Evolutionary conservation across 176 grass and related monocot species (phyloP).

Genomic region (Phoenix dactylifera): DNA sequence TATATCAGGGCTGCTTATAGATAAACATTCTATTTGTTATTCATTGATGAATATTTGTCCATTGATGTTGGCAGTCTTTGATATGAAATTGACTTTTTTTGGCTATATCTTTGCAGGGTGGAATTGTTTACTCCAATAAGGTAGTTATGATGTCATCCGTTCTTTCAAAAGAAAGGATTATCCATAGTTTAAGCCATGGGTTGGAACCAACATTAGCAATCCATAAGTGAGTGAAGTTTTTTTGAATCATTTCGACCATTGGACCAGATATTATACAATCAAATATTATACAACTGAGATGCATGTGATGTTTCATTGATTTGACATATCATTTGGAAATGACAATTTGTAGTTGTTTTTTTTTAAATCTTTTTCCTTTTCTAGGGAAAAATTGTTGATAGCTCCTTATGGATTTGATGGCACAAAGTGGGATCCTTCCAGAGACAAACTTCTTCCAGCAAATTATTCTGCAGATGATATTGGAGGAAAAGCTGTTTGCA

Average conservation of each 20-base stretch:
- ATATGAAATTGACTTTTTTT: slow-evolving; percentile 1
- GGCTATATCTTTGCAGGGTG: slow-evolving; percentile 40
- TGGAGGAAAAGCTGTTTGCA: slow-evolving; percentile 40
- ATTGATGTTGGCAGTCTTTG: no score
- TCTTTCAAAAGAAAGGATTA: slow-evolving; percentile 27
- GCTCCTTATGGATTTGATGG: slow-evolving; percentile 38
- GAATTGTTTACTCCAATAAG: slow-evolving; percentile 62
- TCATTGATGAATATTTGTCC: no score
- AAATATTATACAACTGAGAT: no score
- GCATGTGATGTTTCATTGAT: no score
- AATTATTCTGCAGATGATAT: slow-evolving; percentile 41
- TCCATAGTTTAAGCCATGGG: slow-evolving; percentile 28
- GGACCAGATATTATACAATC: no score
- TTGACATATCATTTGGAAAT: no score
- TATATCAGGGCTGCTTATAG: no score
- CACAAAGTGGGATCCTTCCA: slow-evolving; percentile 41
- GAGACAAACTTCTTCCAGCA: slow-evolving; percentile 37
- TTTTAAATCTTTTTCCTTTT: background rate
- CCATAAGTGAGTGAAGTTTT: slow-evolving; percentile 32
- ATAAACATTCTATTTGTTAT: no score
- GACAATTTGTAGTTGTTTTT: background rate
- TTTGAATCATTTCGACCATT: background rate
- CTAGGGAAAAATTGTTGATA: slow-evolving; percentile 39
- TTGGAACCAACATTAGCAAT: slow-evolving; percentile 44
- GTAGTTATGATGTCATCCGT: slow-evolving; percentile 41